phyloP scores from a whole-genome alignment of 1,139 yeast genomes.

The Diutina rugosa region DNA sequence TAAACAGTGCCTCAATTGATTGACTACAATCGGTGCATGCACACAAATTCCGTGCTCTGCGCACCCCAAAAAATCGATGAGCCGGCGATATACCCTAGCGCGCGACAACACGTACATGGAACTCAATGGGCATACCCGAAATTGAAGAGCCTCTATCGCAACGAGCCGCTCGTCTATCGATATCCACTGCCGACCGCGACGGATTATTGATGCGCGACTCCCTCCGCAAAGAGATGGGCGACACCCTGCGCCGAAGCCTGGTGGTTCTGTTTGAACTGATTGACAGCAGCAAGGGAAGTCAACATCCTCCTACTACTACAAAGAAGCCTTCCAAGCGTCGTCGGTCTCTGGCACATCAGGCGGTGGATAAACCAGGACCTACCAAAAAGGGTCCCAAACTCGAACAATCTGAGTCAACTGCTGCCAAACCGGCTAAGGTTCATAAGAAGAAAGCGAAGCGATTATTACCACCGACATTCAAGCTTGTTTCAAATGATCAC shows the following conservation, averaged over 20 bases:
- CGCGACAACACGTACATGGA: neutral
- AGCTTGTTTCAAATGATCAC: conserved; percentile 6
- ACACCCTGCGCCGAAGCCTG: conserved; percentile 9
- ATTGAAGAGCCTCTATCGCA: conserved; percentile 12
- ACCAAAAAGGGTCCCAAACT: conserved; percentile 5
- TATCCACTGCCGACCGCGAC: conserved; percentile 12
- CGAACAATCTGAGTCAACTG: neutral
- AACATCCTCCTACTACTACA: neutral
- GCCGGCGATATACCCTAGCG: neutral
- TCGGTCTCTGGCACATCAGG: neutral
- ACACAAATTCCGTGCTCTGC: neutral
- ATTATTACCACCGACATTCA: conserved; percentile 3
- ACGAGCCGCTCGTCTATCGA: conserved; percentile 17
- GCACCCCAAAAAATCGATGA: neutral
- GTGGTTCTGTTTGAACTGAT: conserved; percentile 15
- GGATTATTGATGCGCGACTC: conserved; percentile 10
- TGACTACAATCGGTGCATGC: too few species aligned
- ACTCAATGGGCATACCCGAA: neutral
- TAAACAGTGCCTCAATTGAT: too few species aligned
- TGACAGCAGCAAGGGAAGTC: conserved; percentile 8
- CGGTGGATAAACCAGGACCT: neutral
- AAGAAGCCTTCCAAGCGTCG: conserved; percentile 2
- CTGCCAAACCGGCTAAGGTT: conserved; percentile 17
- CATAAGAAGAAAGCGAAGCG: conserved; percentile 17
- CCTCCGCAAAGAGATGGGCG: conserved; percentile 9